Base-by-base conservation (phyloP, 345 rosid genomes). In the Fremontodendron californicum region DNA sequence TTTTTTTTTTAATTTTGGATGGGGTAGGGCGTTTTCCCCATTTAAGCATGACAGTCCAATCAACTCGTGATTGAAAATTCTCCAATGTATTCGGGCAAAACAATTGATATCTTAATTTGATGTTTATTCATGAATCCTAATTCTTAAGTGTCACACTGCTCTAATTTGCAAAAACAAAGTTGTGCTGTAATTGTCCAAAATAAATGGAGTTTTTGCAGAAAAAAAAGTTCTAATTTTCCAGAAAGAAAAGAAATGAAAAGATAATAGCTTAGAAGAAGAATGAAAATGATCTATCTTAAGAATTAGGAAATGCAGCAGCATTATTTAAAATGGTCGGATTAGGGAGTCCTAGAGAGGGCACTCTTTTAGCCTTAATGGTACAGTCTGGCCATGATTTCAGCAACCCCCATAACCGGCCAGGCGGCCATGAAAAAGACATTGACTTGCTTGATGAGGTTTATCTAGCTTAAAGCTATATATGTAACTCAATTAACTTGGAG, bases 61-160 rank as follows among this genome's bases (percentile, higher is more conserved):
- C 18, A 58, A 58, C 6, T 27, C 37, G 16, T 25, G 64, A 9
- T 58, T 58, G 64, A 27, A 58, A 25, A 3, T 58, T 31, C 31
- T 27, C 66, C 66, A 61, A 61, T 61, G n/a, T 29, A 61, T 31
- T 61, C n/a, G 66, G 66, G 31, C 40, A 61, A 31, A 61, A 61
- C 66, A 31, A 6, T 61, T 15, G 10, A 61, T 15, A 61, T 61
- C 66, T 10, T n/a, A n/a, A n/a, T 60, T 60, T 60, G 9, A 11
- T 29, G 19, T 27, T 60, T 61, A 15, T 61, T 60, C 37, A 60
- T 27, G 35, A 1, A 55, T 25, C 63, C 10, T 10, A 29, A 60
- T n/a, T 29, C 19, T 60, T n/a, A n/a, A n/a, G n/a, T n/a, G n/a
- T 60, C 39, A 60, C 65, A 60, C 39, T 31, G 10, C 0, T 10